A percentile compares a stretch with the other conserved stretches of the same genome.
These are phyloP conservation scores for Cytospora chrysosperma DNA, from an alignment of 2,329 filamentous ascomycete species.

Conservation along the genomic window DNA sequence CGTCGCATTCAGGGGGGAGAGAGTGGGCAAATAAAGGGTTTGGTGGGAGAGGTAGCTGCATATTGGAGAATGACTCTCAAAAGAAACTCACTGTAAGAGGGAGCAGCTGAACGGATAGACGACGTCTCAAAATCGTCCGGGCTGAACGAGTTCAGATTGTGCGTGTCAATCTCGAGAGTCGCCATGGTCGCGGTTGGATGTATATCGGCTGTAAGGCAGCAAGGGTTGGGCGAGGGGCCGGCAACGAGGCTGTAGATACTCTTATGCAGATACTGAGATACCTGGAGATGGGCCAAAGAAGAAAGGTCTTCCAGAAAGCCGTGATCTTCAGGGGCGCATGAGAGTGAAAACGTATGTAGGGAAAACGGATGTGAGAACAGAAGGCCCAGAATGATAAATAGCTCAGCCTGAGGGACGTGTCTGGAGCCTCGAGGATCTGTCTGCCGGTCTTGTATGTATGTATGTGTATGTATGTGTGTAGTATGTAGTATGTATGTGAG, in stretches of 20 bases:
- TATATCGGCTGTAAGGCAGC: not conserved
- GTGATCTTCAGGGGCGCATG: not conserved
- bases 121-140: conserved; percentile 64
- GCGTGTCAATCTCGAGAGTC: conserved; percentile 16
- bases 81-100: conserved; percentile 59
- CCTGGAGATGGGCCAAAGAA: not conserved
- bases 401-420: conserved; percentile 6
- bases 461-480: too few relatives aligned
- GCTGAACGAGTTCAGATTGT: conserved; percentile 26
- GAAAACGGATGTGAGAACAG: not conserved
- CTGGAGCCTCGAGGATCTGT: not conserved
- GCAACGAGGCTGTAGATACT: conserved; percentile 8
- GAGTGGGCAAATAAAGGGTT: not conserved
- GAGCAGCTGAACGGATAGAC: conserved; percentile 66
- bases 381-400: not conserved
- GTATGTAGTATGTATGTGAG: too few relatives aligned
- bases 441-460: too few relatives aligned
- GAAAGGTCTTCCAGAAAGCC: not conserved
- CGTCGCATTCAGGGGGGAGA: too few relatives aligned
- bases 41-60: not conserved
- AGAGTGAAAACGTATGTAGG: not conserved
- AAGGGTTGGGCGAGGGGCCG: not conserved
- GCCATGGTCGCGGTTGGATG: conserved; percentile 13
- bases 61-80: not conserved
- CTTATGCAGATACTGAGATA: not conserved